Percentiles rank a stretch among this genome's conserved stretches.
These are phyloP conservation scores for Oehlia diaphana DNA, from an alignment of 192 early-diverging fungal species.

Conservation along the genomic window DNA sequence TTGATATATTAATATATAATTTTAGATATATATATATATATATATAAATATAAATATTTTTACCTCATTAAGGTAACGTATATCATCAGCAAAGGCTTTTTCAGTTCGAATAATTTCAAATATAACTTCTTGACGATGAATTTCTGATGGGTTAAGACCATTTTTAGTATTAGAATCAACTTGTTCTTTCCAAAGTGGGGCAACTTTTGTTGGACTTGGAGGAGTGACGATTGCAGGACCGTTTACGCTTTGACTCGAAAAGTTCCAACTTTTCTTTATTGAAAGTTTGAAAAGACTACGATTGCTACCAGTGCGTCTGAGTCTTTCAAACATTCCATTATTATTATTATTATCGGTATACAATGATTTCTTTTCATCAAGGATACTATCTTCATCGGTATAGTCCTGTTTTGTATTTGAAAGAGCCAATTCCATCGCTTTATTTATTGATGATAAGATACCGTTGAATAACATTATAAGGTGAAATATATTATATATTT, in stretches of 20 bases:
- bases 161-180: slow-evolving; percentile 13
- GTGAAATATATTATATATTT: too few species aligned
- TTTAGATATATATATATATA: too few species aligned
- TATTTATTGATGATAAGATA: neutral
- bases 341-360: neutral
- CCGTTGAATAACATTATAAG: neutral
- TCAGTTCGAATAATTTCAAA: slow-evolving; percentile 27
- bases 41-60: too few species aligned
- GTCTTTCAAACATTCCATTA: neutral
- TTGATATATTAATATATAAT: too few species aligned
- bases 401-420: neutral
- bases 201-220: neutral
- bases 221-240: neutral
- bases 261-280: slow-evolving; percentile 11
- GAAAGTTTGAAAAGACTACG: slow-evolving; percentile 6
- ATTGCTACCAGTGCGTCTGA: neutral
- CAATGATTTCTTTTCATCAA: neutral
- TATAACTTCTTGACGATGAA: slow-evolving; percentile 26
- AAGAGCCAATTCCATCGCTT: neutral
- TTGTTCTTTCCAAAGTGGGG: slow-evolving; percentile 25
- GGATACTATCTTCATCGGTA: neutral
- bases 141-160: neutral
- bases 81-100: slow-evolving; percentile 17
- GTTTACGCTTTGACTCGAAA: neutral
- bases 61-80: slow-evolving; percentile 17